Evolutionary conservation across 345 rosid species (phyloP).

Genomic region (Populus deltoides): DNA sequence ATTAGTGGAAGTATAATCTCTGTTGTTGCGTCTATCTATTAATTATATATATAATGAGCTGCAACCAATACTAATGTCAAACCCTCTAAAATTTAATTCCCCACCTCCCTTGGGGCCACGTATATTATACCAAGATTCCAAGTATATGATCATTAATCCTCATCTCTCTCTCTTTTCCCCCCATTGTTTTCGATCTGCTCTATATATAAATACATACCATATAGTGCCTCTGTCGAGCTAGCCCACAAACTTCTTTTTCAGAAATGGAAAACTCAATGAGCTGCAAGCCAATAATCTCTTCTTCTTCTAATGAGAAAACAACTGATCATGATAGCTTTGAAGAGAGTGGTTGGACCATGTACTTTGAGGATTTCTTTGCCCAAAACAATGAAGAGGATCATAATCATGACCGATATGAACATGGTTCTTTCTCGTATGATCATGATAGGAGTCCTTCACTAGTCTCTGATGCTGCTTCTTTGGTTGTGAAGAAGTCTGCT

Average conservation of each 20-base stretch:
- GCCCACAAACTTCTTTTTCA: not conserved
- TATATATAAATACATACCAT: slow-evolving; percentile 14
- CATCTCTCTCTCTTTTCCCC: not conserved
- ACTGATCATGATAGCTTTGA: slow-evolving; percentile 10
- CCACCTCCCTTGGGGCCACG: slow-evolving; percentile 19
- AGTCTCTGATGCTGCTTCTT: slow-evolving; percentile 49
- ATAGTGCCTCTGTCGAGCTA: not conserved
- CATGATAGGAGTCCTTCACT: slow-evolving; percentile 16
- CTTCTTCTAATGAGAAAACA: not conserved
- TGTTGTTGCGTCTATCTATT: slow-evolving; percentile 4
- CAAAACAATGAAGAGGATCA: slow-evolving; percentile 1
- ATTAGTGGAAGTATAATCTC: not conserved
- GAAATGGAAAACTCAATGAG: slow-evolving; percentile 23
- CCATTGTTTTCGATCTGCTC: not conserved
- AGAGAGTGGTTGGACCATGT: slow-evolving; percentile 67
- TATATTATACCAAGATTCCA: slow-evolving; percentile 3
- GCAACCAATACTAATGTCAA: slow-evolving; percentile 5
- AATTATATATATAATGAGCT: not conserved
- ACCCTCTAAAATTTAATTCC: slow-evolving; percentile 15
- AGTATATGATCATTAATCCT: not conserved
- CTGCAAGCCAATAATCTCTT: slow-evolving; percentile 2
- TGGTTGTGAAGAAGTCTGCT: slow-evolving; percentile 15
- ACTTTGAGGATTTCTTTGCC: slow-evolving; percentile 48
- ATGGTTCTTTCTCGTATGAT: slow-evolving; percentile 14
- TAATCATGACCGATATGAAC: not conserved